Conservation (phyloP, 2,329 filamentous ascomycete genomes). For the Trichoderma koningii region DNA sequence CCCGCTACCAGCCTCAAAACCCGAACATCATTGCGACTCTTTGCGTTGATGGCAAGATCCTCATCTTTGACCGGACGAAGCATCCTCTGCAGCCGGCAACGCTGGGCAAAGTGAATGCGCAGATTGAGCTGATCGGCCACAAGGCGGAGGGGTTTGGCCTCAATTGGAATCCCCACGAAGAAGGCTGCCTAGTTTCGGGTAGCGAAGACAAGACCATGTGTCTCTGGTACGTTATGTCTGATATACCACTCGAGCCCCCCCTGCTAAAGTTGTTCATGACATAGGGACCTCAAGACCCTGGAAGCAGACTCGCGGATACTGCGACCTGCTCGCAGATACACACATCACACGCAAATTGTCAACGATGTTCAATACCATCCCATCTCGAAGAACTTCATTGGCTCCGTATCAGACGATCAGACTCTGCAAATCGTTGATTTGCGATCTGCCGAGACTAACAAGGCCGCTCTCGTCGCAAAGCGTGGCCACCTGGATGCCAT, state of each 20-base stretch:
- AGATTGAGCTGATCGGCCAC: conserved; percentile 85
- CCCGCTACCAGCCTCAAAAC: conserved; percentile 95
- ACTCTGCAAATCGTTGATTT: conserved; percentile 90
- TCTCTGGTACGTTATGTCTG: conserved; percentile 66
- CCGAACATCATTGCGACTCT: conserved; percentile 95
- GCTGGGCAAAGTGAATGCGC: conserved; percentile 68
- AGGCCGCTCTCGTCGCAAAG: conserved; percentile 67
- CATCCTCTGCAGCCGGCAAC: conserved; percentile 73
- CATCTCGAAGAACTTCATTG: conserved; percentile 79
- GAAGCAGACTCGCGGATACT: conserved; percentile 69
- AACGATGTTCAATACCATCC: conserved; percentile 98
- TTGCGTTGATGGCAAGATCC: conserved; percentile 80
- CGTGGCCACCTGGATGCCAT: conserved; percentile 88
- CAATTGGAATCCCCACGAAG: conserved; percentile 84
- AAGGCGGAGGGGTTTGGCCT: conserved; percentile 87
- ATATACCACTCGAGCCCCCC: conserved; percentile 4
- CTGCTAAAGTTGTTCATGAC: conserved; percentile 27
- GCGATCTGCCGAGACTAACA: conserved; percentile 66
- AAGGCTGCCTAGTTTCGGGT: conserved; percentile 82
- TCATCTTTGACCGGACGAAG: conserved; percentile 96
- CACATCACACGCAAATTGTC: conserved; percentile 85
- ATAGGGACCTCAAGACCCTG: conserved; percentile 78
- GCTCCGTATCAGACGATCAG: conserved; percentile 91
- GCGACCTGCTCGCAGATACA: conserved; percentile 73
- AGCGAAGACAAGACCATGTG: conserved; percentile 91